Evolutionary conservation across 441 rosid species (phyloP).

Genomic region (Raphanus hybrid): DNA sequence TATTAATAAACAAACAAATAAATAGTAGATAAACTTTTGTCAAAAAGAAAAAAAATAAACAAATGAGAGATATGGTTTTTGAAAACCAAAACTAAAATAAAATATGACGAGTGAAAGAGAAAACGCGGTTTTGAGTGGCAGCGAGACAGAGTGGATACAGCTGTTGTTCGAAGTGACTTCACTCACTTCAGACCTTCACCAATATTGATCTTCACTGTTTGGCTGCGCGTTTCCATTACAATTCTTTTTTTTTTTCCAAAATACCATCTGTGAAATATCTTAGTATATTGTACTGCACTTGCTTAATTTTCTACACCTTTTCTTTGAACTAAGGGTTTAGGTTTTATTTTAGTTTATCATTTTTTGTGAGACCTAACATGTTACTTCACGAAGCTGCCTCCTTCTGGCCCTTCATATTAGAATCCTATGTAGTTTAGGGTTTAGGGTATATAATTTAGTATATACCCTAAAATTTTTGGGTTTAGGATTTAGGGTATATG

Average conservation of each 20-base stretch:
- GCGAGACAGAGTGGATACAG: slow-evolving; percentile 38
- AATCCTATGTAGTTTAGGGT: slow-evolving; percentile 44
- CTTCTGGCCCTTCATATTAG: slow-evolving; percentile 28
- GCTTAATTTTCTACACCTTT: not conserved
- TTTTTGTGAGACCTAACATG: slow-evolving; percentile 41
- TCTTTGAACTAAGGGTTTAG: not conserved
- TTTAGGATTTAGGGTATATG: no score
- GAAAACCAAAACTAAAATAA: slow-evolving; percentile 7
- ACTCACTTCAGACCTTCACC: slow-evolving; percentile 35
- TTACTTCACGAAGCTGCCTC: slow-evolving; percentile 44
- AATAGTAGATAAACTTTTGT: not conserved
- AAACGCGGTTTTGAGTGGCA: slow-evolving; percentile 42
- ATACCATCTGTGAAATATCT: not conserved
- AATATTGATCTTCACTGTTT: slow-evolving; percentile 32
- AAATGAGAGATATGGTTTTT: no score
- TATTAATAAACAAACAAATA: not conserved
- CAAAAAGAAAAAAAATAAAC: no score
- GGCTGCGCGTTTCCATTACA: slow-evolving; percentile 42
- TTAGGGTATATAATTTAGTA: no score
- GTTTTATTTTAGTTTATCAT: slow-evolving; percentile 24
- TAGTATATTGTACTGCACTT: not conserved
- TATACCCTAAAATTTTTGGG: no score
- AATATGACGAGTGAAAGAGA: not conserved
- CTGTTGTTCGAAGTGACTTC: slow-evolving; percentile 40
- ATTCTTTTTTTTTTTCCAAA: not conserved